These are phyloP conservation scores for Boletus bicolor DNA, from an alignment of 768 basidiomycete species.

Conservation along the genomic window DNA sequence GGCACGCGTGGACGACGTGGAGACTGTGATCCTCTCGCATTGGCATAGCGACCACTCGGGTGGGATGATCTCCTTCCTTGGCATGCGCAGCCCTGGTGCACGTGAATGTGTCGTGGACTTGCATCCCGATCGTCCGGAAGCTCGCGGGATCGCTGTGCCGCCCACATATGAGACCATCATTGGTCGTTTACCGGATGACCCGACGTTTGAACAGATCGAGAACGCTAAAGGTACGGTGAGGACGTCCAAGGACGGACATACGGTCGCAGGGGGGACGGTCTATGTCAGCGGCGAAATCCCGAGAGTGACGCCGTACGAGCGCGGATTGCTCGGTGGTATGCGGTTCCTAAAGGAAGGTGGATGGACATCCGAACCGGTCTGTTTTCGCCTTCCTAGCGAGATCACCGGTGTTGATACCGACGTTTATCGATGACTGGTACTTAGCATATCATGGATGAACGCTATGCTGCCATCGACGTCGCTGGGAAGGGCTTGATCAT, in stretches of 20 bases:
- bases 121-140: constrained; percentile 72
- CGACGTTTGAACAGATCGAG: constrained; percentile 65
- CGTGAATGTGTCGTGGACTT: constrained; percentile 57
- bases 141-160: constrained; percentile 71
- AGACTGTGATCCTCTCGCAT: constrained; percentile 67
- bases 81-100: constrained; percentile 35
- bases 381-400: neutral
- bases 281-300: constrained; percentile 84
- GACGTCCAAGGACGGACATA: constrained; percentile 57
- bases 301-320: constrained; percentile 63
- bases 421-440: neutral
- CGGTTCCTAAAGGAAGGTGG: constrained; percentile 47
- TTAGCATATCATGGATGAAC: constrained; percentile 79
- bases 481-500: constrained; percentile 78
- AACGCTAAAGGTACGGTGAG: constrained; percentile 53
- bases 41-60: constrained; percentile 81
- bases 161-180: constrained; percentile 56
- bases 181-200: constrained; percentile 62
- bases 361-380: constrained; percentile 58
- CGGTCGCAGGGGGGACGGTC: constrained; percentile 57
- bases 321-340: constrained; percentile 63
- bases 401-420: neutral
- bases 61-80: constrained; percentile 65
- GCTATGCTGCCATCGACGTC: constrained; percentile 75
- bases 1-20: constrained; percentile 49